These are phyloP conservation scores for Aspergillus sp. DNA, from an alignment of 2,329 filamentous ascomycete species.

Conservation along the genomic window DNA sequence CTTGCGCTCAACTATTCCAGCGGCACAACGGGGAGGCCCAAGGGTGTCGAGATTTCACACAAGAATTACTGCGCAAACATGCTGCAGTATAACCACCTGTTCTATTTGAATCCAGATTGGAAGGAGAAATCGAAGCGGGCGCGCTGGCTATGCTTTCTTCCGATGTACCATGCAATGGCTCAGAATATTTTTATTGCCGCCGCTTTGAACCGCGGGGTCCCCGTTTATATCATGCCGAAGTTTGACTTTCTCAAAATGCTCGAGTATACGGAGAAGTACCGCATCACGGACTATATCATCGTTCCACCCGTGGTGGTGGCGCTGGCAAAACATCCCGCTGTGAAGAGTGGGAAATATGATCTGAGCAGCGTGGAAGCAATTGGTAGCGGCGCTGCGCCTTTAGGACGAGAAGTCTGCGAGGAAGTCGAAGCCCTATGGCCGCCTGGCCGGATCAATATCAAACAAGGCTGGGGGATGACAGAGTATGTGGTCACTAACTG, in stretches of 20 bases:
- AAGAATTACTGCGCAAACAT: conserved; percentile 73
- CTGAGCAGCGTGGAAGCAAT: conserved; percentile 63
- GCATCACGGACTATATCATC: conserved; percentile 64
- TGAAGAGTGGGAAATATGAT: conserved; percentile 59
- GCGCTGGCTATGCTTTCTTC: conserved; percentile 66
- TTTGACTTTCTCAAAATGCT: conserved; percentile 77
- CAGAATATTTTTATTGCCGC: conserved; percentile 70
- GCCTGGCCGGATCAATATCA: conserved; percentile 50
- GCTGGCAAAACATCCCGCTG: conserved; percentile 69
- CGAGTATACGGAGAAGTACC: conserved; percentile 64
- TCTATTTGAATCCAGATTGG: conserved; percentile 50
- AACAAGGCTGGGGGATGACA: conserved; percentile 87
- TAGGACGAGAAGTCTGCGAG: conserved; percentile 52
- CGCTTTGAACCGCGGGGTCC: conserved; percentile 51
- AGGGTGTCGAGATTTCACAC: conserved; percentile 82
- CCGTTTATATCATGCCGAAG: conserved; percentile 74
- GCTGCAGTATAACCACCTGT: conserved; percentile 56
- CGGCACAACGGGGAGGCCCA: conserved; percentile 76
- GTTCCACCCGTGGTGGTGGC: conserved; percentile 76
- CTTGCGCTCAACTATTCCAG: conserved; percentile 73
- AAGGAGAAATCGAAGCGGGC: conserved; percentile 43
- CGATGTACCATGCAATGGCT: conserved; percentile 72
- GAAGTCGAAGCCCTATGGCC: conserved; percentile 61
- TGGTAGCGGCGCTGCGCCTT: conserved; percentile 68
- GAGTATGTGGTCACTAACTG: conserved; percentile 49